A percentile compares a stretch with the other conserved stretches of the same genome.
These are phyloP conservation scores for Claviceps quebecensis DNA, from an alignment of 2,329 filamentous ascomycete genomes.

Conservation along the genomic window DNA sequence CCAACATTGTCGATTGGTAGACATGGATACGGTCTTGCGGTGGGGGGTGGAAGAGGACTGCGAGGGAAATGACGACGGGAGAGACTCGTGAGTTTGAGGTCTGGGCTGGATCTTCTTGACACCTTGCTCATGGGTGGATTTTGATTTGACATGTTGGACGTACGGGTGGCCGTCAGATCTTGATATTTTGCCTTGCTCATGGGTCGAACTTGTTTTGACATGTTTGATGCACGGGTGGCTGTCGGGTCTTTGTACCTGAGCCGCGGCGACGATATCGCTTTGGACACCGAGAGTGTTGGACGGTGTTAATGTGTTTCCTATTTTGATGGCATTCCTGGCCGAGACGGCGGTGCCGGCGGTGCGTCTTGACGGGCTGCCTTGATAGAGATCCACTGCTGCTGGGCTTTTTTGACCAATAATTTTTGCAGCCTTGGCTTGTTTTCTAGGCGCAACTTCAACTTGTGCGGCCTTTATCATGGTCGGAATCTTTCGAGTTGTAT, in stretches of 20 bases:
- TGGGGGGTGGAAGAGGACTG: background rate
- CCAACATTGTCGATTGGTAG: background rate
- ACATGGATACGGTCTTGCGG: too few species aligned
- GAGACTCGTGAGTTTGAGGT: background rate
- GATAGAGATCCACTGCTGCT: conserved; percentile 4
- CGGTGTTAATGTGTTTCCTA: too few species aligned
- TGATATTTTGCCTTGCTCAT: background rate
- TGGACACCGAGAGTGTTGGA: background rate
- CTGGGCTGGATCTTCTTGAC: background rate
- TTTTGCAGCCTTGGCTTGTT: conserved; percentile 12
- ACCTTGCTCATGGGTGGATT: background rate
- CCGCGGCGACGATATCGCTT: background rate
- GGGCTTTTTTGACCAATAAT: conserved; percentile 18
- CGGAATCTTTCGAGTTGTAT: conserved; percentile 20
- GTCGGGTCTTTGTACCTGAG: background rate
- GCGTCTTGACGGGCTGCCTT: background rate
- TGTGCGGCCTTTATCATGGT: conserved; percentile 11
- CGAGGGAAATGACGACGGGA: background rate
- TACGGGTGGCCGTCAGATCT: background rate
- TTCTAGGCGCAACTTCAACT: conserved; percentile 14
- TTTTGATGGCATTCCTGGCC: too few species aligned
- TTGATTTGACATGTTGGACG: background rate
- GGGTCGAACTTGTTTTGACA: background rate
- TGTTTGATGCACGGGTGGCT: background rate
- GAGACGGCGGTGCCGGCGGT: background rate